A percentile compares a stretch with the other conserved stretches of the same genome.
Evolutionary conservation across 2,329 filamentous ascomycete species (phyloP).

Genomic region (Graphiopsis chlorocephala): DNA sequence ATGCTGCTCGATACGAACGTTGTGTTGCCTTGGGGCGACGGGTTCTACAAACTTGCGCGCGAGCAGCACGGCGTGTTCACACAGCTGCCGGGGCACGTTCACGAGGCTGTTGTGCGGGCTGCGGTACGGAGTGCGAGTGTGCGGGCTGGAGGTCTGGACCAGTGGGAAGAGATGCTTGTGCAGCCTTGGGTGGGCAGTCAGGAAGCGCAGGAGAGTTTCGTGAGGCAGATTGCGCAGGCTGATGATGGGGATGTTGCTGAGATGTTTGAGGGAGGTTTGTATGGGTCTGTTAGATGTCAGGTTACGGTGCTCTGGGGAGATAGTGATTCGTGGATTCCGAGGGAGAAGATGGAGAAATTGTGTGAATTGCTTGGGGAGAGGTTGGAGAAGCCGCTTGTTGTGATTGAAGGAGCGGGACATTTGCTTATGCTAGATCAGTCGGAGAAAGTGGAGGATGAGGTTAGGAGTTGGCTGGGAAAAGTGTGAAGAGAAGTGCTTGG

Average conservation of each 20-base stretch:
- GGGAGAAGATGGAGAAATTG: slow-evolving; percentile 38
- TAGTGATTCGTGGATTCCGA: slow-evolving; percentile 45
- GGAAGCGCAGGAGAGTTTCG: slow-evolving; percentile 36
- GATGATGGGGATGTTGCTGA: slow-evolving; percentile 39
- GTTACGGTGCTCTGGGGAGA: slow-evolving; percentile 47
- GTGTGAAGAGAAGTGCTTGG: background rate
- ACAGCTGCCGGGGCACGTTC: slow-evolving; percentile 35
- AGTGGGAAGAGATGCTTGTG: slow-evolving; percentile 38
- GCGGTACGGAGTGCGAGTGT: slow-evolving; percentile 42
- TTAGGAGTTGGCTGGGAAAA: slow-evolving; percentile 34
- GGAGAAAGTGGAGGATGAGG: slow-evolving; percentile 39
- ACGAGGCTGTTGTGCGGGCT: slow-evolving; percentile 38
- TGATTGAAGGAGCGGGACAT: slow-evolving; percentile 45
- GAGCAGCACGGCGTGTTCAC: slow-evolving; percentile 25
- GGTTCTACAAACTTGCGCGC: slow-evolving; percentile 44
- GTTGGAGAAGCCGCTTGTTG: slow-evolving; percentile 35
- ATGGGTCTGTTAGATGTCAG: slow-evolving; percentile 17
- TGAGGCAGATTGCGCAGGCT: slow-evolving; percentile 42
- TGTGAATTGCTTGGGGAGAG: slow-evolving; percentile 30
- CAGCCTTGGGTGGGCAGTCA: slow-evolving; percentile 30
- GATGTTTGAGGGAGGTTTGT: slow-evolving; percentile 16
- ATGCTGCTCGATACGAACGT: slow-evolving; percentile 46
- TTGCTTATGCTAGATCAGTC: slow-evolving; percentile 46
- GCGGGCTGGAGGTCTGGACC: slow-evolving; percentile 21
- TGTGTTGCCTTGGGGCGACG: slow-evolving; percentile 43